Percentiles rank a stretch among this genome's conserved stretches.
Conservation (phyloP, 176 grass and related monocot genomes). For the Carex parvula region DNA sequence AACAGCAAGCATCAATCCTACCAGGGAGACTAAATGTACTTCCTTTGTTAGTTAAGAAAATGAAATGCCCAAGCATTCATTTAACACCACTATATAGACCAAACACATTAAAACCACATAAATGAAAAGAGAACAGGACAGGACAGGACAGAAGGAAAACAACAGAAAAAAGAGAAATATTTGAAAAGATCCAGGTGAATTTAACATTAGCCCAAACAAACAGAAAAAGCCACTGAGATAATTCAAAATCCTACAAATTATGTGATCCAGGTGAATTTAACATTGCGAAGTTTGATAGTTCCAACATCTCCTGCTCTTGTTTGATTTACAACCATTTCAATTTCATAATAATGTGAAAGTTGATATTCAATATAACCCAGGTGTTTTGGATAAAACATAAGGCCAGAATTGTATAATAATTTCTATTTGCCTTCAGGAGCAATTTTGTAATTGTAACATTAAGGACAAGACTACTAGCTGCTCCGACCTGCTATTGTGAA, state of each 20-base stretch:
- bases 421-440: background rate
- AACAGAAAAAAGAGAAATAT: background rate
- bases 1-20: too few relatives aligned
- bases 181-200: background rate
- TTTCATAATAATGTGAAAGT: background rate
- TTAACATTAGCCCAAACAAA: background rate
- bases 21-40: too few relatives aligned
- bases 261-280: background rate
- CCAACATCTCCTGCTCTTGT: background rate
- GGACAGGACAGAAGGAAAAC: background rate
- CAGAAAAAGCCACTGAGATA: background rate
- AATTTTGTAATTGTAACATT: background rate
- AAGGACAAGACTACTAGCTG: background rate
- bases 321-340: background rate
- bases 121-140: conserved; percentile 15
- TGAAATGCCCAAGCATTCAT: background rate
- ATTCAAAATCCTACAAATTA: background rate
- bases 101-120: background rate
- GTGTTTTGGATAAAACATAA: background rate
- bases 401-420: background rate
- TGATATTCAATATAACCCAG: background rate
- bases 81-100: background rate
- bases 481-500: background rate
- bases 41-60: background rate
- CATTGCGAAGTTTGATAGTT: background rate